Evolutionary conservation across 164 flowering plant species (phyloP).

Genomic region (Sedum album): DNA sequence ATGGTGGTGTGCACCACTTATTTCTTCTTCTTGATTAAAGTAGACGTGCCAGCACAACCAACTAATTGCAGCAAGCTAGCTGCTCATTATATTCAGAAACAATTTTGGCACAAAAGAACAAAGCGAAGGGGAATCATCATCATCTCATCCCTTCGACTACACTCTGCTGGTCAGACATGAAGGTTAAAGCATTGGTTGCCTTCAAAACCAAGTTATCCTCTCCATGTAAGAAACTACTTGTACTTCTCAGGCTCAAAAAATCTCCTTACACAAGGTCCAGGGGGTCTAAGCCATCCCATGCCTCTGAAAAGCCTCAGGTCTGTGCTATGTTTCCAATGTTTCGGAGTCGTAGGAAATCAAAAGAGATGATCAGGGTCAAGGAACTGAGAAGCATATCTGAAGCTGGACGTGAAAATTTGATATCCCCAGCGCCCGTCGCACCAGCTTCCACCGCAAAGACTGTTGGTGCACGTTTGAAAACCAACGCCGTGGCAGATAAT

Average conservation of each 20-base stretch:
- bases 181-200: slow-evolving; percentile 28
- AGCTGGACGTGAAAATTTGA: slow-evolving; percentile 17
- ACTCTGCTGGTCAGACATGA: slow-evolving; percentile 28
- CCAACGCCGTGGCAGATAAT: slow-evolving; percentile 15
- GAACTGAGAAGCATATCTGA: slow-evolving; percentile 37
- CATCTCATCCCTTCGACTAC: slow-evolving; percentile 17
- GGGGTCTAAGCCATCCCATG: slow-evolving; percentile 13
- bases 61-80: neutral
- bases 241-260: slow-evolving; percentile 31
- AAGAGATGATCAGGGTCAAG: slow-evolving; percentile 24
- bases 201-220: slow-evolving; percentile 38
- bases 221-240: slow-evolving; percentile 32
- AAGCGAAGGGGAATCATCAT: neutral
- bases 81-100: neutral
- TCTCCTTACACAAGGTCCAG: slow-evolving; percentile 32
- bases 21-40: neutral
- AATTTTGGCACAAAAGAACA: neutral
- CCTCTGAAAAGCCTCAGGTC: slow-evolving; percentile 10
- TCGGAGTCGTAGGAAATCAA: slow-evolving; percentile 7
- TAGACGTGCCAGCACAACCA: slow-evolving; percentile 6
- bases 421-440: slow-evolving; percentile 51
- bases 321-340: slow-evolving; percentile 15
- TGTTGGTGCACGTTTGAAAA: neutral
- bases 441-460: slow-evolving; percentile 34
- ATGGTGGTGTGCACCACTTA: slow-evolving; percentile 6